Percentiles rank a stretch among this genome's conserved stretches.
Conservation (phyloP, 352 stramenopile genomes). For the Phytophthora boehmeriae region DNA sequence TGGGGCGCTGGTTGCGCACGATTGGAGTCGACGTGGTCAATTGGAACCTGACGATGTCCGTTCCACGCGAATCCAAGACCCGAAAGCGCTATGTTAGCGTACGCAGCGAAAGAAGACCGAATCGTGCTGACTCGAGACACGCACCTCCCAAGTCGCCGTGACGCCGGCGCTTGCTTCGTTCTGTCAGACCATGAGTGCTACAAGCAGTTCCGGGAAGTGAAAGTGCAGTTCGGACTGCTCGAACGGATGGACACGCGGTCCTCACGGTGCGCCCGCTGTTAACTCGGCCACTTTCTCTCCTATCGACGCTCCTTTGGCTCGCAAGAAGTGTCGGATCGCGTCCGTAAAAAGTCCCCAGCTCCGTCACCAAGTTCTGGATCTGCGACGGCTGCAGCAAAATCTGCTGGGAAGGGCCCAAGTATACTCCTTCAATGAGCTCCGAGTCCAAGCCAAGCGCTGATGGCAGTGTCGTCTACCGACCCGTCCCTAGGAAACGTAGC, state of each 20-base stretch:
- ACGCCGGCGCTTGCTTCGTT: conserved; percentile 60
- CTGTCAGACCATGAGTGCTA: conserved; percentile 55
- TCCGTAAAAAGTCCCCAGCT: conserved; percentile 37
- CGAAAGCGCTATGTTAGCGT: conserved; percentile 35
- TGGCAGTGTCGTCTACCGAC: conserved; percentile 27
- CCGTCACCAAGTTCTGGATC: conserved; percentile 48
- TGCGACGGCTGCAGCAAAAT: conserved; percentile 62
- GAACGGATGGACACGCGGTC: conserved; percentile 35
- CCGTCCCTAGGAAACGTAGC: conserved; percentile 23
- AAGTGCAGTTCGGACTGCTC: conserved; percentile 57
- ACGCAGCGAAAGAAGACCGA: conserved; percentile 40
- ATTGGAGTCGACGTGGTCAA: conserved; percentile 74
- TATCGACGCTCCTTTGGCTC: conserved; percentile 34
- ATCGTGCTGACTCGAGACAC: conserved; percentile 63
- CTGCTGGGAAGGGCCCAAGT: conserved; percentile 83
- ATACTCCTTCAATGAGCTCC: conserved; percentile 34
- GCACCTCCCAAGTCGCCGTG: conserved; percentile 41
- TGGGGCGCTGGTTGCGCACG: conserved; percentile 72
- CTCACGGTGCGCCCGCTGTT: conserved; percentile 54
- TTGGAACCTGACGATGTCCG: conserved; percentile 39
- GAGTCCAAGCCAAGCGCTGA: conserved; percentile 1
- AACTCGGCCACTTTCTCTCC: conserved; percentile 49
- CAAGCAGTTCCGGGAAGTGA: conserved; percentile 65
- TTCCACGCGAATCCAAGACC: conserved; percentile 14
- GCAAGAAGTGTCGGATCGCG: conserved; percentile 29